Conservation (phyloP, 83 land plant species). For the Picea engelmannii region DNA sequence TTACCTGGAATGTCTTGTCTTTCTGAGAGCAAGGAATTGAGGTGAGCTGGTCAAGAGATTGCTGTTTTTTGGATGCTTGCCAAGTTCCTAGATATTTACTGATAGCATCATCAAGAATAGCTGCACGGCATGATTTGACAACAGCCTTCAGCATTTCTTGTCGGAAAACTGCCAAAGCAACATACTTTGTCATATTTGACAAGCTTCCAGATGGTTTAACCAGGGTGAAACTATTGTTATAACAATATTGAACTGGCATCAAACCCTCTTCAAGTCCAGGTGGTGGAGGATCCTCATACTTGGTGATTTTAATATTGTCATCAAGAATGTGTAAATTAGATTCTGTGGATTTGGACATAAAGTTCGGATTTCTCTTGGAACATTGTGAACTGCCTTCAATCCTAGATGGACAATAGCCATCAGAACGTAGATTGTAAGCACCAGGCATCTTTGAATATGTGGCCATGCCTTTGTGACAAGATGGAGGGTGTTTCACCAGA, state of each 20-base stretch:
- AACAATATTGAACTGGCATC: conserved; percentile 9
- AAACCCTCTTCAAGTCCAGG: conserved; percentile 41
- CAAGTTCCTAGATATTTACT: neutral
- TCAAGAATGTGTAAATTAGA: neutral
- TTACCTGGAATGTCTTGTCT: conserved; percentile 1
- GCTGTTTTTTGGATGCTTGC: neutral
- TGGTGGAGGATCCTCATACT: conserved; percentile 40
- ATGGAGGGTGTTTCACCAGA: neutral
- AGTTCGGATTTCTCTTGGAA: neutral
- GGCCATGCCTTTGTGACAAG: neutral
- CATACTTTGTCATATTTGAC: conserved; percentile 25
- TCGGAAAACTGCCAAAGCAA: conserved; percentile 43
- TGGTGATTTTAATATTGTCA: conserved; percentile 1
- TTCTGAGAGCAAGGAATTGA: neutral
- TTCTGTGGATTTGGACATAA: neutral
- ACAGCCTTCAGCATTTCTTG: conserved; percentile 52
- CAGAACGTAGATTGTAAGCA: neutral
- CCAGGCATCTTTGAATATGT: neutral
- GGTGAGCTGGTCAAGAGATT: neutral
- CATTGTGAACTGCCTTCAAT: neutral
- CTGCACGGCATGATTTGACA: conserved; percentile 34
- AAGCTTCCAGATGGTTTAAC: conserved; percentile 17
- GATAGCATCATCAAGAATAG: conserved; percentile 17
- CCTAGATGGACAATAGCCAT: neutral
- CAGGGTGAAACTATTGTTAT: conserved; percentile 6